phyloP scores from a whole-genome alignment of 148 eudicot genomes.

The Cornus kousa region DNA sequence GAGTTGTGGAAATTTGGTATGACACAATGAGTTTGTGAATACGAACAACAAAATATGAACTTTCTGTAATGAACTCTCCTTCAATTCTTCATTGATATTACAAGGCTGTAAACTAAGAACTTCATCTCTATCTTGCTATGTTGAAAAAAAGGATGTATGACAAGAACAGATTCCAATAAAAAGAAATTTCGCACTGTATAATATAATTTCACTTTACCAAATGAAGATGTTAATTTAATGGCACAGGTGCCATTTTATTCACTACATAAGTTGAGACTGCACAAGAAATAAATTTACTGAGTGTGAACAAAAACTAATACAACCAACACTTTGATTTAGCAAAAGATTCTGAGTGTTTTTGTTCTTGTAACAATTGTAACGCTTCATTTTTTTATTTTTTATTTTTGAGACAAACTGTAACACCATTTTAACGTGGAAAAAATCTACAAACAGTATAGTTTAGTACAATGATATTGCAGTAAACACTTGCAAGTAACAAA shows the following conservation, averaged over 20 bases:
- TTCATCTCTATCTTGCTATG: background rate
- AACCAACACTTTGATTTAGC: background rate
- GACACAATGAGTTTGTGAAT: conserved; percentile 6
- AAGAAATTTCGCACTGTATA: background rate
- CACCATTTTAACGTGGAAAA: background rate
- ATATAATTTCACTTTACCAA: background rate
- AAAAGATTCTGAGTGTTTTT: background rate
- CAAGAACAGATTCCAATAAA: background rate
- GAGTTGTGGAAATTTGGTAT: background rate
- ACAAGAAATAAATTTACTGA: background rate
- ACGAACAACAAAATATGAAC: background rate
- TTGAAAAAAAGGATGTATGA: background rate
- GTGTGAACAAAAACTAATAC: background rate
- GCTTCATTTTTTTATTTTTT: no score
- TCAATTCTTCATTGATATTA: background rate
- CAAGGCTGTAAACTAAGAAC: background rate
- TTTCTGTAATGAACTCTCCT: background rate
- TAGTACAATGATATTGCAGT: background rate
- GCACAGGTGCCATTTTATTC: background rate
- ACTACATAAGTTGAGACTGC: background rate
- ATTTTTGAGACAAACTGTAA: background rate
- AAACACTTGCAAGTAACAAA: conserved; percentile 1
- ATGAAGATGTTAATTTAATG: background rate
- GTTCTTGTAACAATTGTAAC: conserved; percentile 9
- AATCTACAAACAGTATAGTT: conserved; percentile 9